Percentiles rank a stretch among this genome's conserved stretches.
phyloP scores from a whole-genome alignment of 306 rosid species.

The Prunus mongolica region DNA sequence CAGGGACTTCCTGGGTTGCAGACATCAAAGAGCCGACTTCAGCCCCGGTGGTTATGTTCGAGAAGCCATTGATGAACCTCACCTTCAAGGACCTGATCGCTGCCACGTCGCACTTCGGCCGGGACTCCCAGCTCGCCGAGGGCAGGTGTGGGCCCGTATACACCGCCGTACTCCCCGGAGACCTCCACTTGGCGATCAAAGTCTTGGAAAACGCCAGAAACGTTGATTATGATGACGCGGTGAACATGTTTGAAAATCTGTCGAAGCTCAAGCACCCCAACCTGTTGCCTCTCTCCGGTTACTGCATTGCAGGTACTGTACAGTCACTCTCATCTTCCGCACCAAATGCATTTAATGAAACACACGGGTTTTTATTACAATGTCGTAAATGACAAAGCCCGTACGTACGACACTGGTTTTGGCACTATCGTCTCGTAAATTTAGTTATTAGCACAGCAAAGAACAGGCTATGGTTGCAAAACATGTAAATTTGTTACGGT shows the following conservation, averaged over 20 bases:
- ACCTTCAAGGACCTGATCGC: constrained; percentile 80
- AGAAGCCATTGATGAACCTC: constrained; percentile 84
- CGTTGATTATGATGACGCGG: constrained; percentile 53
- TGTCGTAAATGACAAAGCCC: neutral
- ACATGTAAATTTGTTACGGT: neutral
- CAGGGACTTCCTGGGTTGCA: constrained; percentile 88
- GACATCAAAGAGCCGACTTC: constrained; percentile 82
- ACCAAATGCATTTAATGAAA: constrained; percentile 36
- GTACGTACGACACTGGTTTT: constrained; percentile 22
- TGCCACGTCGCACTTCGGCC: constrained; percentile 95
- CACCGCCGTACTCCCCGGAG: constrained; percentile 78
- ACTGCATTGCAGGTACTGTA: constrained; percentile 86
- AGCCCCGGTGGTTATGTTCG: constrained; percentile 83
- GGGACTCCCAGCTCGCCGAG: constrained; percentile 82
- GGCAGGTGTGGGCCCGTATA: constrained; percentile 96
- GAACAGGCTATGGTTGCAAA: constrained; percentile 18
- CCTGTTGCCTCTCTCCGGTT: constrained; percentile 81
- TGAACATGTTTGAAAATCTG: constrained; percentile 49
- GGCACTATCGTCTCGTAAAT: constrained; percentile 31
- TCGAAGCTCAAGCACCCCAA: constrained; percentile 77
- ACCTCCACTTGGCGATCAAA: constrained; percentile 92
- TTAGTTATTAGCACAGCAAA: neutral
- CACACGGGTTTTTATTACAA: constrained; percentile 30
- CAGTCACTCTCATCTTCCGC: neutral
- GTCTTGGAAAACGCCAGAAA: constrained; percentile 71